A percentile compares a stretch with the other conserved stretches of the same genome.
Evolutionary conservation across 1,284 basidiomycete genomes (phyloP).

Genomic region (Pisolithus thermaeus): DNA sequence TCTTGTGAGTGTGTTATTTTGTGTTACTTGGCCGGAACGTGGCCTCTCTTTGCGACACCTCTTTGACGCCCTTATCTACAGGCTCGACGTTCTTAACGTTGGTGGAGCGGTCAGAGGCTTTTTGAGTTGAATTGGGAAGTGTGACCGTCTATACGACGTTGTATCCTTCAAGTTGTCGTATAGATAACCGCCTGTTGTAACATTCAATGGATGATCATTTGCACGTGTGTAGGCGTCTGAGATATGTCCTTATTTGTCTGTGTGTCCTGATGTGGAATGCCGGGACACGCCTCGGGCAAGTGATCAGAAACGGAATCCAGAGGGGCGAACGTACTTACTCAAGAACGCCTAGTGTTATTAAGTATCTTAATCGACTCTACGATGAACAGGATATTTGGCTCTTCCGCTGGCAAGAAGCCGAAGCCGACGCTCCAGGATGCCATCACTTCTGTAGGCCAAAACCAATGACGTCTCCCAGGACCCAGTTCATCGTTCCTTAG

Average conservation of each 20-base stretch:
- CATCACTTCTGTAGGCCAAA: conserved; percentile 68
- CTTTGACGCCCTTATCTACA: conserved; percentile 13
- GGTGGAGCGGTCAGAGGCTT: conserved; percentile 79
- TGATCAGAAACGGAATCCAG: too few species aligned
- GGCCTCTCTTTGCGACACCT: not conserved
- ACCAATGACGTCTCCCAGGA: conserved; percentile 4
- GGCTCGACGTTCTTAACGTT: conserved; percentile 72
- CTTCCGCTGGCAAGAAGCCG: conserved; percentile 74
- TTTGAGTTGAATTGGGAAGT: conserved; percentile 32
- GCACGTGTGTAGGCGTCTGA: too few species aligned
- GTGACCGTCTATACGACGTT: not conserved
- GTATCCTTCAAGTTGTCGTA: not conserved
- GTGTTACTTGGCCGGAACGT: not conserved
- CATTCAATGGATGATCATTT: too few species aligned
- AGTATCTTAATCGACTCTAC: not conserved
- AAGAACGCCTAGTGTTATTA: not conserved
- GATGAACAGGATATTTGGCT: conserved; percentile 84
- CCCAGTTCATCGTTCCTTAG: conserved; percentile 34
- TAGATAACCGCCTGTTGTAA: not conserved
- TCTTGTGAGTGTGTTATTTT: conserved; percentile 51
- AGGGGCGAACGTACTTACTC: too few species aligned
- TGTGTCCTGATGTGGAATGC: too few species aligned
- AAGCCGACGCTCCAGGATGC: conserved; percentile 88
- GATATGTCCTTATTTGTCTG: too few species aligned
- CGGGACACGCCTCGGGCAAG: too few species aligned